These are phyloP conservation scores for Prosopis cineraria DNA, from an alignment of 306 rosid species.

Conservation along the genomic window DNA sequence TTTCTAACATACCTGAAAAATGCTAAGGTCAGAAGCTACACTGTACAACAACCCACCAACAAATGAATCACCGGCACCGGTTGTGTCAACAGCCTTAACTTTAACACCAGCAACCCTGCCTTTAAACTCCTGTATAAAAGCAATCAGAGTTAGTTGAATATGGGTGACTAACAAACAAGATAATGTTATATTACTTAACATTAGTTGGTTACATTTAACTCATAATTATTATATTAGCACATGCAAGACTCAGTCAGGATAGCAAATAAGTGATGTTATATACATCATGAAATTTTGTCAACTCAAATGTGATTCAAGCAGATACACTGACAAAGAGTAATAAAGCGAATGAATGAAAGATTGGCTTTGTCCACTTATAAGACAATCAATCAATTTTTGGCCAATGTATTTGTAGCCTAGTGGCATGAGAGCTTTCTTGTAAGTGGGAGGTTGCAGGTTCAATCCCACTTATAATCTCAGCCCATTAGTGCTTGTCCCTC, in stretches of 20 bases:
- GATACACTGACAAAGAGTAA: not conserved
- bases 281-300: conserved; percentile 6
- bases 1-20: conserved; percentile 55
- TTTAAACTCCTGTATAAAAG: conserved; percentile 59
- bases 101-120: conserved; percentile 82
- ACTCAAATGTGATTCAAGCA: not conserved
- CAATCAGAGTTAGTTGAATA: conserved; percentile 20
- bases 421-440: too few species aligned
- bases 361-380: conserved; percentile 7
- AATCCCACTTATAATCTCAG: too few species aligned
- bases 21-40: conserved; percentile 63
- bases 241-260: not conserved
- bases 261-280: not conserved
- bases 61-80: conserved; percentile 97
- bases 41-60: conserved; percentile 76
- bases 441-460: too few species aligned
- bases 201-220: not conserved
- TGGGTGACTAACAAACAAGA: not conserved
- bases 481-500: too few species aligned
- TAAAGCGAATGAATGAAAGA: conserved; percentile 10
- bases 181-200: not conserved
- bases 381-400: too few species aligned
- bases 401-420: too few species aligned
- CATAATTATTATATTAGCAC: not conserved
- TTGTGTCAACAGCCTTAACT: conserved; percentile 83